Conservation (phyloP, 2,329 filamentous ascomycete species). For the Penicillium hordei region DNA sequence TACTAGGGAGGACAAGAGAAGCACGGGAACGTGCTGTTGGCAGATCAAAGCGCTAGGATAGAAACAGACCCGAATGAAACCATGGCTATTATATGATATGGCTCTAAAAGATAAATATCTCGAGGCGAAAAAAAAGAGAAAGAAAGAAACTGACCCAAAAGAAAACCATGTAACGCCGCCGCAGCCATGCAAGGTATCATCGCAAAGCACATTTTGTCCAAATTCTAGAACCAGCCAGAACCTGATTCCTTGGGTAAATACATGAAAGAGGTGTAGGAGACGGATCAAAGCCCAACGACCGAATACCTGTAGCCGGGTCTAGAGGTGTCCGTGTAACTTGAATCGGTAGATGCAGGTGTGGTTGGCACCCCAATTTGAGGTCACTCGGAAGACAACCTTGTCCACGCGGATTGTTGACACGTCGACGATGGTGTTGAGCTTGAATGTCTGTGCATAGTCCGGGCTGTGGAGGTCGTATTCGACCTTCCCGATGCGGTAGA, state of each 20-base stretch:
- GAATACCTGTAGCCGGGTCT: slow-evolving; percentile 1
- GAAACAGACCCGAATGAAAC: background rate
- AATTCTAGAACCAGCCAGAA: slow-evolving; percentile 4
- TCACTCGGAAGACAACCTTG: slow-evolving; percentile 44
- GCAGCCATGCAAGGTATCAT: slow-evolving; percentile 24
- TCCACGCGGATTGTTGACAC: slow-evolving; percentile 37
- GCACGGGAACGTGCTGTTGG: no score
- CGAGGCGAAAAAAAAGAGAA: background rate
- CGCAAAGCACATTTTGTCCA: slow-evolving; percentile 12
- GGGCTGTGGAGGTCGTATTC: slow-evolving; percentile 38
- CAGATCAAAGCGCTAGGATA: no score
- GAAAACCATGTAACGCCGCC: slow-evolving; percentile 18
- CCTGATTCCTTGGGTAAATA: background rate
- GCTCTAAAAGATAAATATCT: background rate
- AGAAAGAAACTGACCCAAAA: background rate
- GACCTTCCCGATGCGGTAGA: slow-evolving; percentile 43
- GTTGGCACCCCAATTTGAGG: slow-evolving; percentile 46
- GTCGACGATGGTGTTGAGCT: slow-evolving; percentile 40
- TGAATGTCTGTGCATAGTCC: slow-evolving; percentile 42
- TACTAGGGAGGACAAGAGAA: background rate
- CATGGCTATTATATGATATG: slow-evolving; percentile 6
- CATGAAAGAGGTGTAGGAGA: slow-evolving; percentile 6
- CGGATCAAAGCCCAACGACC: background rate
- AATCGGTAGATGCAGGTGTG: slow-evolving; percentile 50
- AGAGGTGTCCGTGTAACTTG: slow-evolving; percentile 43